These are phyloP conservation scores for Begonia fuchsioides DNA, from an alignment of 306 rosid genomes.

Conservation along the genomic window DNA sequence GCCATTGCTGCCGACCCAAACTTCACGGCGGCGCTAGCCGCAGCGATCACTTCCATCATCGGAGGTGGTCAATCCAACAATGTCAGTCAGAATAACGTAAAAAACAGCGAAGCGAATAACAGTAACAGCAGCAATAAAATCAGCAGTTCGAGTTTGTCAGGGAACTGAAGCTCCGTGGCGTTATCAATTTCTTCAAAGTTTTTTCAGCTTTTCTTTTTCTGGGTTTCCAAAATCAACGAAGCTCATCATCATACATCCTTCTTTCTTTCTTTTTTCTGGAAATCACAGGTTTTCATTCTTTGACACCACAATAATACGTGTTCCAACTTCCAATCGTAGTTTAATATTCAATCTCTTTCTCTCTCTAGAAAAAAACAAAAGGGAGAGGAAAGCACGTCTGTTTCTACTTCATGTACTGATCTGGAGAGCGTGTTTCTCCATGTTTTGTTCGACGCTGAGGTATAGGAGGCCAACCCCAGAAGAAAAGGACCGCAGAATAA, in stretches of 20 bases:
- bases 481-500: background rate
- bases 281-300: constrained; percentile 18
- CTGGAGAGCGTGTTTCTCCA: no score
- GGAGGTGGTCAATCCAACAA: constrained; percentile 27
- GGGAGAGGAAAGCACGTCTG: no score
- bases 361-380: no score
- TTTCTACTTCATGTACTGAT: no score
- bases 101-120: constrained; percentile 14
- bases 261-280: no score
- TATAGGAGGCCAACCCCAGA: no score
- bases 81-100: constrained; percentile 7
- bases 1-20: constrained; percentile 70
- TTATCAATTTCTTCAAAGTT: background rate
- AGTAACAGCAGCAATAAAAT: constrained; percentile 24
- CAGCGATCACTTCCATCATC: constrained; percentile 50
- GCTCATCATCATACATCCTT: no score
- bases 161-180: constrained; percentile 9
- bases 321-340: constrained; percentile 8
- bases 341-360: no score
- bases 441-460: no score
- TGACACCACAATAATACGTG: constrained; percentile 12
- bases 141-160: constrained; percentile 19
- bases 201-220: no score
- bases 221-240: no score
- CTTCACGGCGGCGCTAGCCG: constrained; percentile 50